A percentile compares a stretch with the other conserved stretches of the same genome.
Evolutionary conservation across 2,329 filamentous ascomycete genomes (phyloP).

Genomic region (Curvularia eragrostidis): DNA sequence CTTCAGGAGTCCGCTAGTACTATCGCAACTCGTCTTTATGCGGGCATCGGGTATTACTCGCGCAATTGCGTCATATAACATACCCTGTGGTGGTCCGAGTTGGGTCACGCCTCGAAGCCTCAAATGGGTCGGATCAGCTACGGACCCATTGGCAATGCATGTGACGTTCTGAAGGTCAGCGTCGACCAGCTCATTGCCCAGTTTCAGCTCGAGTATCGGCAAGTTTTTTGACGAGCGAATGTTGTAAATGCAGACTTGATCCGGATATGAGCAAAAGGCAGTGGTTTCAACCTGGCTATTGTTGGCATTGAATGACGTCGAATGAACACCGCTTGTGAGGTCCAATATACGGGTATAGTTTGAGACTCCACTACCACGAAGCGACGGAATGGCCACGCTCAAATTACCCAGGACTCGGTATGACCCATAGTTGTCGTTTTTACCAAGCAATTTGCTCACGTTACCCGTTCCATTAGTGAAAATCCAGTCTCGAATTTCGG

Average conservation of each 20-base stretch:
- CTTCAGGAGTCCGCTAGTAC: conserved; percentile 13
- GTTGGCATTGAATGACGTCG: conserved; percentile 39
- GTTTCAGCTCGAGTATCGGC: conserved; percentile 51
- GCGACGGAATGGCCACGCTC: conserved; percentile 48
- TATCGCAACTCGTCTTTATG: conserved; percentile 20
- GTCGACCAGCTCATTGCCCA: conserved; percentile 54
- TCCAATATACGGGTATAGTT: conserved; percentile 55
- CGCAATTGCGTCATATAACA: conserved; percentile 54
- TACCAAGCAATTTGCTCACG: conserved; percentile 49
- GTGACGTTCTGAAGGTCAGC: conserved; percentile 35
- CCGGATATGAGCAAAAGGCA: conserved; percentile 56
- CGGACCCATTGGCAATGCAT: conserved; percentile 44
- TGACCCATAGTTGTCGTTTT: conserved; percentile 52
- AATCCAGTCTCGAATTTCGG: conserved; percentile 56
- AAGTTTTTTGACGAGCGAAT: conserved; percentile 44
- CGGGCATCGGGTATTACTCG: conserved; percentile 30
- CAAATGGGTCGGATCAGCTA: conserved; percentile 41
- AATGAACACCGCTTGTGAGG: conserved; percentile 53
- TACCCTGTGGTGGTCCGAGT: conserved; percentile 51
- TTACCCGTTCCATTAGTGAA: conserved; percentile 60
- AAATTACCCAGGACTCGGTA: conserved; percentile 59
- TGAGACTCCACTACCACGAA: conserved; percentile 8
- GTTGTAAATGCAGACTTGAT: conserved; percentile 52
- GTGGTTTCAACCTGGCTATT: conserved; percentile 44
- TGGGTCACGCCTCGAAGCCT: conserved; percentile 46